Base-by-base conservation (phyloP, 2,329 filamentous ascomycete genomes). In the Elsinoe arachidis region DNA sequence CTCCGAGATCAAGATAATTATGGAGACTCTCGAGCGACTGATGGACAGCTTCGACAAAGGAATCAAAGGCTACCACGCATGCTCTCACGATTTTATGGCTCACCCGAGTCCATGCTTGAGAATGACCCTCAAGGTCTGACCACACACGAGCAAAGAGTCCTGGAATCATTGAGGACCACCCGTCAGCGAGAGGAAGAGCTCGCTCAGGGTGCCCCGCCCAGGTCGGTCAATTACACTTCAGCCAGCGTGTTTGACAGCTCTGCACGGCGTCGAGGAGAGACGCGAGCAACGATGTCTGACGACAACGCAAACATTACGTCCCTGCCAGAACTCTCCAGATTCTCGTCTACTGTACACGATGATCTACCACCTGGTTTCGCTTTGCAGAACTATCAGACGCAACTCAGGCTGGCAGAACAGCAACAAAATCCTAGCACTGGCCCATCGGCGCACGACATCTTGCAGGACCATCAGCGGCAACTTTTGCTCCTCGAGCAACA, bases 71-170 rank as follows among this genome's bases (percentile, higher is more conserved):
- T 63, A 30, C 56, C 41, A 37, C 38, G 46, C n/a, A 15, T 57
- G 6, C 43, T 53, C 6, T 49, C 56, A 10, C 23, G 33, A 1
- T 49, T 46, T 5, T 46, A 14, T 64, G 69, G 15, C 67, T 67
- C 60, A 61, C 71, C 61, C 68, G 70, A 61, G 63, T 69, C 58
- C 68, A 53, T 56, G 47, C 67, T 71, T 21, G 72, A 73, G 58
- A 69, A 75, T 55, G 75, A 77, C 62, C 74, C 74, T 6, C 69
- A 73, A 61, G 75, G 75, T 2, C 64, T 78, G 44, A 76, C 73
- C 12, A 67, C 70, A 15, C 67, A 73, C 41, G 76, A 78, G 61
- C 70, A 75, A 57, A 71, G 74, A 43, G 72, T 78, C 12, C 63
- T 78, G 17, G 74, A 77, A 53, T 68, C 72, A n/a, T 59, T 78